Base-by-base conservation (phyloP, 2,329 filamentous ascomycete species). In the Ascochyta pisi region DNA sequence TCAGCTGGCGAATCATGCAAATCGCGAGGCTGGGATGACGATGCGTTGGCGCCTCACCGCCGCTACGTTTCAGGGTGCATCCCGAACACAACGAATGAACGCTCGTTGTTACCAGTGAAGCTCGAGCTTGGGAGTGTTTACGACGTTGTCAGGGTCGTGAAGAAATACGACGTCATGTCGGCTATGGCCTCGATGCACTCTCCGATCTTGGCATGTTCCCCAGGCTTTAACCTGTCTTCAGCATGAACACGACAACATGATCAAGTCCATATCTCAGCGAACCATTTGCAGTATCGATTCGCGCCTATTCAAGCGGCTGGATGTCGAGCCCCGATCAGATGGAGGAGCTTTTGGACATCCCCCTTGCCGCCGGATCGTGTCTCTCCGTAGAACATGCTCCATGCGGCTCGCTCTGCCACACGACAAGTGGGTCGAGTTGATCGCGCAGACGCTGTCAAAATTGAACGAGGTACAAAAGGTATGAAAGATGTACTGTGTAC, bases 1-100 rank as follows among this genome's bases (percentile, higher is more conserved):
- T 57, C 46, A 50, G 43, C 24, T 47, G 45, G 50, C 59, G 50
- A 63, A 60, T 67, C 60, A 63, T 55, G 59, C 62, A 70, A 74
- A 64, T 71, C 54, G 61, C 68, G 71, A 63, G 71, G 71, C 67
- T 73, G 71, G 71, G 65, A 67, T 65, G 61, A 59, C 42, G 62
- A 62, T 73, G 70, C 54, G 64, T 61, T 69, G 63, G 65, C 65
- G 57, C 49, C 53, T 65, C 64, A 66, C 60, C 59, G 63, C 58
- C 61, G 57, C 50, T 50, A 50, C 48, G 45, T 46, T 44, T 46
- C 62, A 62, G 40, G 61, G 50, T 15, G 15, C 49, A 48, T 52
- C 27, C 19, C 16, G 19, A 23, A 23, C 16, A n/a, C 22, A 51
- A 26, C 47, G 38, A 56, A 56, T 51, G 15, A 51, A 46, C 6